Percentiles rank a stretch among this genome's conserved stretches.
phyloP scores from a whole-genome alignment of 2,329 filamentous ascomycete species.

The Alternaria longipes region DNA sequence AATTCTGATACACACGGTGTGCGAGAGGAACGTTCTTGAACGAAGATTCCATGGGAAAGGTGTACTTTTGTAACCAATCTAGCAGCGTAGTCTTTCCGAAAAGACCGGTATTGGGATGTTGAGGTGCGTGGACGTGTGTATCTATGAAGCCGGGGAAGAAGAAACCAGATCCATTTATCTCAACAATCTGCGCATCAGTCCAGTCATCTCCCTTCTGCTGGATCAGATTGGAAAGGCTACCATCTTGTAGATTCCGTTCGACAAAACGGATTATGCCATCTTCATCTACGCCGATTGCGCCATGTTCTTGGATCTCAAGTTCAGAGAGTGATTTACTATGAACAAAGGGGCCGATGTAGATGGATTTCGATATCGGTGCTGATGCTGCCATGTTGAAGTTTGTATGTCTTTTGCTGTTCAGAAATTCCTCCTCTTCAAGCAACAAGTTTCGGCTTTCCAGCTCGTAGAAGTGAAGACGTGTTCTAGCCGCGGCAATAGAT shows the following conservation, averaged over 20 bases:
- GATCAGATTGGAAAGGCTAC: background rate
- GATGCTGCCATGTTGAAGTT: constrained; percentile 42
- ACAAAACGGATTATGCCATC: constrained; percentile 62
- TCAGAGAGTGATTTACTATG: constrained; percentile 61
- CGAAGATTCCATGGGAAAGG: constrained; percentile 88
- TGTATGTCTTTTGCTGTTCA: background rate
- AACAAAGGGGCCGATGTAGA: constrained; percentile 71
- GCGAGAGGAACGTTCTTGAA: constrained; percentile 71
- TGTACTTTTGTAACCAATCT: constrained; percentile 93
- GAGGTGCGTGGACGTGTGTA: constrained; percentile 93
- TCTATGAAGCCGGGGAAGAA: constrained; percentile 91
- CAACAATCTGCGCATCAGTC: constrained; percentile 53
- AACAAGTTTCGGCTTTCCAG: background rate
- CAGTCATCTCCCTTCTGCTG: constrained; percentile 32
- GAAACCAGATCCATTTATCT: constrained; percentile 66
- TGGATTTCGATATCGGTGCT: constrained; percentile 38
- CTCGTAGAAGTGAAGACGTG: background rate
- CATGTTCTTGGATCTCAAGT: constrained; percentile 60
- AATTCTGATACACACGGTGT: constrained; percentile 76
- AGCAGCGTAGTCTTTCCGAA: constrained; percentile 94
- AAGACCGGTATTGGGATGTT: constrained; percentile 93
- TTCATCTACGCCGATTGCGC: constrained; percentile 62
- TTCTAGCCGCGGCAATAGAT: constrained; percentile 2
- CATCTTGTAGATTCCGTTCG: constrained; percentile 41
- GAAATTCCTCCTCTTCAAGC: background rate